Evolutionary conservation across 164 flowering plant species (phyloP), one percentile per base, ranked within the genome.

Genomic region (Berberis thunbergii): DNA sequence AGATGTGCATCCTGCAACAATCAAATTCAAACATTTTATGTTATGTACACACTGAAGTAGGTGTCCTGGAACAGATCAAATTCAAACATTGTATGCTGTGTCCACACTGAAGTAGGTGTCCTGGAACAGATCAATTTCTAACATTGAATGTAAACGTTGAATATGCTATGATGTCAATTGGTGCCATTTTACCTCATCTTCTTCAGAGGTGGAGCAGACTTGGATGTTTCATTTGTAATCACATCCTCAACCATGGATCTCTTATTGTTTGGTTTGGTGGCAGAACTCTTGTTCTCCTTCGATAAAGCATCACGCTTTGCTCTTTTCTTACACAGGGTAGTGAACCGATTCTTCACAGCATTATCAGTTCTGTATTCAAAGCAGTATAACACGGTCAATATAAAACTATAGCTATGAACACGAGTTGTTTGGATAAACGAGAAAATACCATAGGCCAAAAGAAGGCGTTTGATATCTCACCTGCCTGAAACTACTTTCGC

Each of bases 401-500:
- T 13, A 38, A 38, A 26, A 7, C 45, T 40, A 41, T 40, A 46
- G 49, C 7, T 8, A 49, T 6, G 43, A 13, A 42, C 6, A 26
- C 40, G 13, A n/a, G 6, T 2, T 39, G 12, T 43, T 38, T 43
- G 3, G 38, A 38, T 40, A 52, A 49, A 55, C 45, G 49, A 54
- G 26, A 26, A 26, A 1, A 11, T 12, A 39, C 26, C 43, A 54
- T 40, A 57, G n/a, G 57, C 43, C 63, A 45, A 2, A 40, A 43
- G 26, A 56, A 45, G 10, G 4, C 10, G 12, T 49, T 41, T 46
- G n/a, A 69, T 58, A 2, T 4, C 46, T 53, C 81, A 93, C 98
- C 98, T 90, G 80, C 98, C 98, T 63, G 98, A 86, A 64, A 93
- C 98, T 74, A 93, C 96, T 80, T 93, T 93, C 12, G 98, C 97